These are phyloP conservation scores for Mortierella sp. DNA, from an alignment of 371 early-diverging fungal genomes.

Conservation along the genomic window DNA sequence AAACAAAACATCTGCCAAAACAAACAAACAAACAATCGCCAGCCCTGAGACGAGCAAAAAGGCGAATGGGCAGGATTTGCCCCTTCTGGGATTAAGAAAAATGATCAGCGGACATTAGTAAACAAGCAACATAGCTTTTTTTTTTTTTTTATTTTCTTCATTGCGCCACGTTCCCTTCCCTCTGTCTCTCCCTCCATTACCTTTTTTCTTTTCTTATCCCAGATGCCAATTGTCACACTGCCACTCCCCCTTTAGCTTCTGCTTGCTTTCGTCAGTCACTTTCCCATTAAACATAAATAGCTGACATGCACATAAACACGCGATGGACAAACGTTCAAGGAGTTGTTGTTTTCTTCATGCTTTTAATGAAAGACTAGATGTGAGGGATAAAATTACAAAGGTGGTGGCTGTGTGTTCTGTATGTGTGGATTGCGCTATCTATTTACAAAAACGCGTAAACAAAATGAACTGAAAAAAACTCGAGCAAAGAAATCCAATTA, in stretches of 20 bases:
- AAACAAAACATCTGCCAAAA: not conserved
- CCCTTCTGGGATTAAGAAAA: not conserved
- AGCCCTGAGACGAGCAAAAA: not conserved
- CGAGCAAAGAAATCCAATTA: not conserved
- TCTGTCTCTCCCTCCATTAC: too few relatives aligned
- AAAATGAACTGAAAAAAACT: not conserved
- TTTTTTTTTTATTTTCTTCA: too few relatives aligned
- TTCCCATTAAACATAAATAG: not conserved
- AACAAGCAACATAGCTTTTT: too few relatives aligned
- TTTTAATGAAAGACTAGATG: not conserved
- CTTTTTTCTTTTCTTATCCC: too few relatives aligned
- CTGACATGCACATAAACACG: not conserved
- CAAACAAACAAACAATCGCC: not conserved
- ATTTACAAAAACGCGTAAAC: constrained; percentile 5
- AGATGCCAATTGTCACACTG: too few relatives aligned
- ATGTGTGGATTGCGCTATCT: constrained; percentile 10
- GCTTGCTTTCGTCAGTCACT: not conserved
- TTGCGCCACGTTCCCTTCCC: too few relatives aligned
- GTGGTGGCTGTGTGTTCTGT: not conserved
- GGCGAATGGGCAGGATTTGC: not conserved
- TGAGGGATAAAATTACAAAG: constrained; percentile 14
- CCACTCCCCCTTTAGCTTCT: too few relatives aligned
- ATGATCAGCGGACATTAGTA: too few relatives aligned
- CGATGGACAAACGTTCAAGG: too few relatives aligned
- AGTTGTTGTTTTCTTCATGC: not conserved